Conservation (phyloP, 495 filamentous ascomycete genomes). For the Penicillium lagena region DNA sequence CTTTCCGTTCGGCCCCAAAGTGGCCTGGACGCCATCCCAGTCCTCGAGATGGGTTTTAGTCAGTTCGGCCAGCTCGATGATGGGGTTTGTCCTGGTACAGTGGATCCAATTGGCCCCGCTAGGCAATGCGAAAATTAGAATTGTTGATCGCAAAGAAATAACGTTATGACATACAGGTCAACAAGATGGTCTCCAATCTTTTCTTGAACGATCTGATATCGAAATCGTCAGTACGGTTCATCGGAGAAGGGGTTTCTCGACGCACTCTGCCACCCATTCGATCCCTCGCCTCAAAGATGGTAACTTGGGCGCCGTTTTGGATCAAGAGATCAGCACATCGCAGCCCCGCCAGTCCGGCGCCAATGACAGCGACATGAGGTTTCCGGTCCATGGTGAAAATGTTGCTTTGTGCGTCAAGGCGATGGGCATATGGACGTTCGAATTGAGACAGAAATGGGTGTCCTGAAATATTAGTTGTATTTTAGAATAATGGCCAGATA, state of each 20-base stretch:
- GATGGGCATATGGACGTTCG: no score
- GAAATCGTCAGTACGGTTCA: background rate
- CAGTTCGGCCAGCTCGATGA: slow-evolving; percentile 66
- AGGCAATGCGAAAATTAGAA: no score
- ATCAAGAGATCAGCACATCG: slow-evolving; percentile 78
- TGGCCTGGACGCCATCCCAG: slow-evolving; percentile 48
- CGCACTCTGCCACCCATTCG: slow-evolving; percentile 76
- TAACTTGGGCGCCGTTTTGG: slow-evolving; percentile 72
- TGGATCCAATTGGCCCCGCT: slow-evolving; percentile 96
- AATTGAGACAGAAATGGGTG: no score
- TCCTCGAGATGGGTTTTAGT: slow-evolving; percentile 55
- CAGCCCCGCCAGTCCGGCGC: slow-evolving; percentile 83
- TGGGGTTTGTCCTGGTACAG: slow-evolving; percentile 78
- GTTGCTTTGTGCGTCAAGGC: no score
- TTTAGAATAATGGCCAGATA: no score
- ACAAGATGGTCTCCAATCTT: slow-evolving; percentile 33
- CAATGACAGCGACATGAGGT: slow-evolving; percentile 66
- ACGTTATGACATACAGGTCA: slow-evolving; percentile 29
- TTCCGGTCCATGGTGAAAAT: no score
- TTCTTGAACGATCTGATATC: slow-evolving; percentile 30
- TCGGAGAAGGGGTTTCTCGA: background rate
- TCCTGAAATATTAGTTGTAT: no score
- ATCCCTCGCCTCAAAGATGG: slow-evolving; percentile 78
- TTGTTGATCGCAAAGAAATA: no score
- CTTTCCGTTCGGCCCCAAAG: slow-evolving; percentile 55